These are phyloP conservation scores for Staphylotrichum longicolle DNA, from an alignment of 495 filamentous ascomycete species.

Conservation along the genomic window DNA sequence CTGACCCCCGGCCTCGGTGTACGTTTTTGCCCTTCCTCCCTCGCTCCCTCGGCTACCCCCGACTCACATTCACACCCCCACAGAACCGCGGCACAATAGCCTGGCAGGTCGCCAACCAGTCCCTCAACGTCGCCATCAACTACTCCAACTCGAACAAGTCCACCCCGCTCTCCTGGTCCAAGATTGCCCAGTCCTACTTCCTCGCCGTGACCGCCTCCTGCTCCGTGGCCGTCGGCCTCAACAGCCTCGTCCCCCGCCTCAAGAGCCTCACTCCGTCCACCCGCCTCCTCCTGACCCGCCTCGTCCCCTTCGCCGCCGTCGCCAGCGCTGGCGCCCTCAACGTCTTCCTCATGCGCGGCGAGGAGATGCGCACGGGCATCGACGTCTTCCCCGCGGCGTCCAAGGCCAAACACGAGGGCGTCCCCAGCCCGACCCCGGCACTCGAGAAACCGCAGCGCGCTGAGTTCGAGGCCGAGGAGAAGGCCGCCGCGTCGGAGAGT, in stretches of 20 bases:
- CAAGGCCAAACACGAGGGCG: conserved; percentile 42
- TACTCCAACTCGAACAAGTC: conserved; percentile 96
- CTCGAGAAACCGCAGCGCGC: background rate
- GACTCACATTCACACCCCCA: conserved; percentile 16
- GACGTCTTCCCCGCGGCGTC: conserved; percentile 80
- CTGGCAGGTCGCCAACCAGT: conserved; percentile 97
- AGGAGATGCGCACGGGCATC: conserved; percentile 90
- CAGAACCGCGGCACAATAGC: conserved; percentile 83
- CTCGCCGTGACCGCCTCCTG: conserved; percentile 90
- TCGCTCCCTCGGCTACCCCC: background rate
- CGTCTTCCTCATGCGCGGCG: conserved; percentile 95
- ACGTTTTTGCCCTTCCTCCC: conserved; percentile 30
- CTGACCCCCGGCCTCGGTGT: conserved; percentile 79
- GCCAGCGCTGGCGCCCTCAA: conserved; percentile 87
- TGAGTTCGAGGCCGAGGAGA: background rate
- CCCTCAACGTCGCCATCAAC: conserved; percentile 97
- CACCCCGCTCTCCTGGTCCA: conserved; percentile 72
- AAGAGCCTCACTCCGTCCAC: conserved; percentile 70
- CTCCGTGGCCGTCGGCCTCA: conserved; percentile 89
- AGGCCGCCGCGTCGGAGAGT: conserved; percentile 35
- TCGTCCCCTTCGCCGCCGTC: conserved; percentile 95
- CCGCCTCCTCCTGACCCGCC: conserved; percentile 67
- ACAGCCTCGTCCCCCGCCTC: conserved; percentile 81
- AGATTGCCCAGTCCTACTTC: conserved; percentile 84
- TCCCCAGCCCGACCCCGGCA: background rate